Base-by-base conservation (phyloP, 2,329 filamentous ascomycete genomes). In the Pseudocercospora crystallina region DNA sequence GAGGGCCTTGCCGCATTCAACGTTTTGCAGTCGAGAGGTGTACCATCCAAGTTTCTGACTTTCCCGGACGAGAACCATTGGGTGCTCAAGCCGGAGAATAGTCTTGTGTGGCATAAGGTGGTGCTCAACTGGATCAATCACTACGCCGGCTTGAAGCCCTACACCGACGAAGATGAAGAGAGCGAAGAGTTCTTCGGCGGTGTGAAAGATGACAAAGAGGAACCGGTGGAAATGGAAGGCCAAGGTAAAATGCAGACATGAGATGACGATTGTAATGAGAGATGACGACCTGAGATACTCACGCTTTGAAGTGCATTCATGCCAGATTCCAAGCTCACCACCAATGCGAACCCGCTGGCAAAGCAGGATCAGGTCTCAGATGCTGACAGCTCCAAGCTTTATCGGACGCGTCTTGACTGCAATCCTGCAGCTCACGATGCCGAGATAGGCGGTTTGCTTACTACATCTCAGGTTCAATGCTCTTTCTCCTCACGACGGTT, bases 31-130 rank as follows among this genome's bases (percentile, higher is more conserved):
- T 81, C 83, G 17, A 80, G 80, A 45, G 83, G 83, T 0, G 79
- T 95, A 1, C 84, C 88, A 14, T 94, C 88, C 68, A 84, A 86
- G 58, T 82, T 95, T 58, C 65, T 95, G 59, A 85, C 84, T 14
- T 96, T 95, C 66, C 88, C 89, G 0, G 90, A 89, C 64, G 86
- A 90, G 70, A 83, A 85, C 43, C 85, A 88, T 61, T 87, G 89
- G 89, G 90, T 96, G 3, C 66, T 96, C 47, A 95, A 96, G 68
- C 89, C 87, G 0, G 92, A 96, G 71, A 97, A 97, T 69, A 87
- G 85, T 3, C 74, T 96, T 13, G 79, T 95, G 14, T 97, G 94
- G 94, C 90, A 97, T 65, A 81, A 81, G 49, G 87, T 90, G 51
- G 90, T 97, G 12, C 66, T 96, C 29, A 82, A 82, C 49, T 96